These are phyloP conservation scores for Breynia disticha DNA, from an alignment of 441 rosid species.

Conservation along the genomic window DNA sequence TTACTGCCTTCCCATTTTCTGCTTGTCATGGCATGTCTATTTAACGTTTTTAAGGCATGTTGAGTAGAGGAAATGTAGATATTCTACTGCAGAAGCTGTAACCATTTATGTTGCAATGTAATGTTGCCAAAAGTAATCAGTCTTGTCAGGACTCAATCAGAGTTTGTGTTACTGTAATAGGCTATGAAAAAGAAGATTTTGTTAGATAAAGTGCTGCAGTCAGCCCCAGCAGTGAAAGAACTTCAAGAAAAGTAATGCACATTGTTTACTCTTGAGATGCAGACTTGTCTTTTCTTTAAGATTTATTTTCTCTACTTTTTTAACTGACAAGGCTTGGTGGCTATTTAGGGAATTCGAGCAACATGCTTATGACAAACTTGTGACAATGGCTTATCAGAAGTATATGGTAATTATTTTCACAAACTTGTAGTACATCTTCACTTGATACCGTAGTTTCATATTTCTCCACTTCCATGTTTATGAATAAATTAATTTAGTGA, in stretches of 20 bases:
- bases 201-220: conserved; percentile 45
- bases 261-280: conserved; percentile 12
- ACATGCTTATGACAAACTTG: conserved; percentile 68
- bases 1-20: conserved; percentile 7
- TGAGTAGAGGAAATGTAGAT: conserved; percentile 6
- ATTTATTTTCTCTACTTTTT: conserved; percentile 9
- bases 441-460: not conserved
- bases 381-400: conserved; percentile 72
- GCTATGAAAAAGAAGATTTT: conserved; percentile 54
- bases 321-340: conserved; percentile 10
- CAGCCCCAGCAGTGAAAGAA: conserved; percentile 50
- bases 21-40: conserved; percentile 2
- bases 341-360: conserved; percentile 67
- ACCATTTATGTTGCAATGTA: conserved; percentile 8
- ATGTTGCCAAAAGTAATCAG: not conserved
- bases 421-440: not conserved
- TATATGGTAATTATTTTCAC: conserved; percentile 52
- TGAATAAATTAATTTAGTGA: too few relatives aligned
- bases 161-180: conserved; percentile 29
- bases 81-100: conserved; percentile 2
- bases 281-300: conserved; percentile 1
- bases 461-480: not conserved
- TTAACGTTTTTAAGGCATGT: not conserved
- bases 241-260: conserved; percentile 56
- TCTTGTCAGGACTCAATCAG: conserved; percentile 3